Conservation (phyloP, 768 basidiomycete species). For the Leucocoprinus sp. region DNA sequence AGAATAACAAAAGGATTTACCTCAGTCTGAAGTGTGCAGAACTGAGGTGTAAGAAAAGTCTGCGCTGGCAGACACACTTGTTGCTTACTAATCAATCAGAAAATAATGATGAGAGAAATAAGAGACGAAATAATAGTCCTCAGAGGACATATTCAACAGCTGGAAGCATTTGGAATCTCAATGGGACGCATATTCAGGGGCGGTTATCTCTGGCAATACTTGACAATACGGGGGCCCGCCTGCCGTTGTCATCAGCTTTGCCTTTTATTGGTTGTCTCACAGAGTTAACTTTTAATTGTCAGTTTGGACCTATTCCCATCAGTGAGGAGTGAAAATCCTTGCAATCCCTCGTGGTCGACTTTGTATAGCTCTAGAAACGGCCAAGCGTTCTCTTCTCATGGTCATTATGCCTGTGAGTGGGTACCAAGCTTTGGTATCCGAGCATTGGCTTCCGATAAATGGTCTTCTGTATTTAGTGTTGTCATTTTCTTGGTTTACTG, state of each 20-base stretch:
- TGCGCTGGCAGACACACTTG: too few relatives aligned
- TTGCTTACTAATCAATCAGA: too few relatives aligned
- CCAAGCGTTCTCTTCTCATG: constrained; percentile 55
- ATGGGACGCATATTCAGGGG: too few relatives aligned
- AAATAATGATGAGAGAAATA: too few relatives aligned
- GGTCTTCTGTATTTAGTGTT: constrained; percentile 18
- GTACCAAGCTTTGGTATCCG: not conserved
- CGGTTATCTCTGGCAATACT: constrained; percentile 58
- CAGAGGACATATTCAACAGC: too few relatives aligned
- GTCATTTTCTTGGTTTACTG: constrained; percentile 55
- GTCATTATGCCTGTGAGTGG: constrained; percentile 55
- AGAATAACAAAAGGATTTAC: too few relatives aligned
- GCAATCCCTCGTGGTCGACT: not conserved
- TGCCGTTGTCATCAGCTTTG: not conserved
- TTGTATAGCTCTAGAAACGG: constrained; percentile 26
- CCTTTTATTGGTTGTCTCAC: not conserved
- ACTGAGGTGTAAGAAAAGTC: too few relatives aligned
- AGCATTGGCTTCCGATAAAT: not conserved
- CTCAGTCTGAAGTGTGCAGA: too few relatives aligned
- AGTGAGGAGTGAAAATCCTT: constrained; percentile 17
- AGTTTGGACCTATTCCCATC: constrained; percentile 29
- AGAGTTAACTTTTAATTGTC: not conserved
- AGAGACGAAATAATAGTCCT: too few relatives aligned
- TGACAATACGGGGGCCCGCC: constrained; percentile 71
- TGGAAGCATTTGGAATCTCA: constrained; percentile 20